Conservation (phyloP, 371 early-diverging fungal genomes). For the Circinella minor region DNA sequence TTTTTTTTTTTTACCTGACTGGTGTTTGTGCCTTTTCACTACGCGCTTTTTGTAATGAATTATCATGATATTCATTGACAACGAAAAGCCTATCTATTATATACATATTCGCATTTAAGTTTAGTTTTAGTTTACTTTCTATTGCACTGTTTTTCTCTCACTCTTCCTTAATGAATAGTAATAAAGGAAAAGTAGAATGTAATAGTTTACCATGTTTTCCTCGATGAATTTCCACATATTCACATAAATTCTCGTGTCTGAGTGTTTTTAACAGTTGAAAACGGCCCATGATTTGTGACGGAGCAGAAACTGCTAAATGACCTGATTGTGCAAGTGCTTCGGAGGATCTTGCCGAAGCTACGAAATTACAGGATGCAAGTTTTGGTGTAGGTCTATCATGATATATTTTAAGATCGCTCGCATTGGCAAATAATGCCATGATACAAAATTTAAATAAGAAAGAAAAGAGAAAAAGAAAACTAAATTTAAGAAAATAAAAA, state of each 20-base stretch:
- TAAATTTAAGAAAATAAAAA: no score
- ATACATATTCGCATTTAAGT: neutral
- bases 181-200: neutral
- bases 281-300: constrained; percentile 64
- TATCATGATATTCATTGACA: constrained; percentile 59
- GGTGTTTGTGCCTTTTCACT: constrained; percentile 23
- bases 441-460: no score
- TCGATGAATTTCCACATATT: constrained; percentile 64
- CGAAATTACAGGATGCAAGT: constrained; percentile 48
- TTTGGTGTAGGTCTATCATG: constrained; percentile 29
- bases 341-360: constrained; percentile 45
- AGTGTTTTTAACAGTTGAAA: constrained; percentile 65
- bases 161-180: neutral
- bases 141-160: neutral
- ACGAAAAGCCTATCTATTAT: constrained; percentile 61
- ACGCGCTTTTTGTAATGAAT: constrained; percentile 39
- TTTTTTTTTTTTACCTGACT: constrained; percentile 24
- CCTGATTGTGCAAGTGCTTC: constrained; percentile 49
- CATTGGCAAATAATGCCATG: constrained; percentile 51
- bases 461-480: no score
- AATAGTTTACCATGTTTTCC: constrained; percentile 59
- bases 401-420: constrained; percentile 31
- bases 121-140: constrained; percentile 26
- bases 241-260: constrained; percentile 59
- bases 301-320: constrained; percentile 55